These are phyloP conservation scores for Talaromyces ruber DNA, from an alignment of 495 filamentous ascomycete genomes.

Conservation along the genomic window DNA sequence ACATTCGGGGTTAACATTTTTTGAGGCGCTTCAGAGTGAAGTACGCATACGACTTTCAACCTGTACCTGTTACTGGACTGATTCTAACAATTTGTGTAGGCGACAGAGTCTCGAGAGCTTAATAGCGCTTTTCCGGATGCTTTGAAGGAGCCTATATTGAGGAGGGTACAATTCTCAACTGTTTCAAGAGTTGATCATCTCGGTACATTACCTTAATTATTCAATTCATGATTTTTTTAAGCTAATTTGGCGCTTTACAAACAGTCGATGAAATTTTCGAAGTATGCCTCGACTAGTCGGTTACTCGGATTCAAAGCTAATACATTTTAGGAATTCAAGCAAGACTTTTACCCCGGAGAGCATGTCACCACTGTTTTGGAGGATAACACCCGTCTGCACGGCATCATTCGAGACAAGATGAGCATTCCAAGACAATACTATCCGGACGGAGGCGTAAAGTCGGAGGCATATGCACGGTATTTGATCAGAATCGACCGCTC, in stretches of 20 bases:
- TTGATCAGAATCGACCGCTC: conserved; percentile 65
- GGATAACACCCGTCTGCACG: conserved; percentile 63
- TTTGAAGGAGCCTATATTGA: conserved; percentile 81
- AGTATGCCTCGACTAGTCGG: conserved; percentile 24
- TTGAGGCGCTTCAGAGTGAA: conserved; percentile 88
- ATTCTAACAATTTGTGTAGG: conserved; percentile 34
- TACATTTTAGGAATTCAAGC: conserved; percentile 71
- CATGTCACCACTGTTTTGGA: conserved; percentile 64
- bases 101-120: conserved; percentile 76
- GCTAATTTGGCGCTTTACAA: background rate
- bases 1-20: conserved; percentile 87
- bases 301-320: conserved; percentile 16
- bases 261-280: conserved; percentile 64
- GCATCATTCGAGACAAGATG: conserved; percentile 79
- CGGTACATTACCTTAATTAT: conserved; percentile 39
- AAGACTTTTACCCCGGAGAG: conserved; percentile 91
- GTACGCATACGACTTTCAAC: conserved; percentile 40
- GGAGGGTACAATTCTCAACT: conserved; percentile 83
- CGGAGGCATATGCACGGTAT: conserved; percentile 66
- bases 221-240: background rate
- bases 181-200: conserved; percentile 87
- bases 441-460: conserved; percentile 56
- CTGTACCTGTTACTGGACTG: background rate
- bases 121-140: conserved; percentile 87
- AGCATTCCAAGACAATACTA: conserved; percentile 56